phyloP scores from a whole-genome alignment of 2,329 filamentous ascomycete species.

The Byssochlamys sp. region DNA sequence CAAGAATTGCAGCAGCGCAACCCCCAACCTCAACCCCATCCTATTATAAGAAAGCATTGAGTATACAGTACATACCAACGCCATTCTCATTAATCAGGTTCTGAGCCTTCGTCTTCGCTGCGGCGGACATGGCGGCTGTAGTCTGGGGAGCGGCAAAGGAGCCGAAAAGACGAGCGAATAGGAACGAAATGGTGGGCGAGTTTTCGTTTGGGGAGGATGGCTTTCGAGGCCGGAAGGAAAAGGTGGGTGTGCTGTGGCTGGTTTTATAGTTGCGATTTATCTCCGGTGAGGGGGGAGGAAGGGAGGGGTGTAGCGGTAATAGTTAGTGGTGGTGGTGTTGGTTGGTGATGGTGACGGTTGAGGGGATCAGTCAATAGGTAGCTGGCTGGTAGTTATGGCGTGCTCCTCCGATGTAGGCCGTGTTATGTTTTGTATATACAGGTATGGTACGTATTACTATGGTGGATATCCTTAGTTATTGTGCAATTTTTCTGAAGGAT shows the following conservation, averaged over 20 bases:
- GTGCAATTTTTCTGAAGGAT: no score
- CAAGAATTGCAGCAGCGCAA: not conserved
- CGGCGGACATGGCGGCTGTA: constrained; percentile 62
- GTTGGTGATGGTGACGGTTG: no score
- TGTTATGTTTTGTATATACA: not conserved
- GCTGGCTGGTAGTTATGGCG: not conserved
- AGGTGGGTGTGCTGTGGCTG: not conserved
- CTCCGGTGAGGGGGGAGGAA: no score
- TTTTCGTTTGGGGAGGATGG: not conserved
- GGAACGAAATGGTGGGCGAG: constrained; percentile 51
- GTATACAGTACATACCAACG: constrained; percentile 52
- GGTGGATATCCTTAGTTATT: no score
- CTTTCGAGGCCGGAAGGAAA: not conserved
- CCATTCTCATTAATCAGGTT: constrained; percentile 78
- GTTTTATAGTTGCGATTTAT: not conserved
- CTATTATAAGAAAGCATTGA: not conserved
- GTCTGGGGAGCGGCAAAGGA: constrained; percentile 40
- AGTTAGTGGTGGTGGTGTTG: no score
- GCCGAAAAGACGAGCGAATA: constrained; percentile 64
- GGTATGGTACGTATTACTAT: not conserved
- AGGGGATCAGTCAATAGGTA: no score
- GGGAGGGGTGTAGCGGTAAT: no score
- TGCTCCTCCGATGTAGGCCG: not conserved
- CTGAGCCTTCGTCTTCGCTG: constrained; percentile 74
- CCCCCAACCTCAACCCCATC: not conserved